A percentile compares a stretch with the other conserved stretches of the same genome.
Conservation (phyloP, 208 protist species). For the Vickermania ingenoplastis region DNA sequence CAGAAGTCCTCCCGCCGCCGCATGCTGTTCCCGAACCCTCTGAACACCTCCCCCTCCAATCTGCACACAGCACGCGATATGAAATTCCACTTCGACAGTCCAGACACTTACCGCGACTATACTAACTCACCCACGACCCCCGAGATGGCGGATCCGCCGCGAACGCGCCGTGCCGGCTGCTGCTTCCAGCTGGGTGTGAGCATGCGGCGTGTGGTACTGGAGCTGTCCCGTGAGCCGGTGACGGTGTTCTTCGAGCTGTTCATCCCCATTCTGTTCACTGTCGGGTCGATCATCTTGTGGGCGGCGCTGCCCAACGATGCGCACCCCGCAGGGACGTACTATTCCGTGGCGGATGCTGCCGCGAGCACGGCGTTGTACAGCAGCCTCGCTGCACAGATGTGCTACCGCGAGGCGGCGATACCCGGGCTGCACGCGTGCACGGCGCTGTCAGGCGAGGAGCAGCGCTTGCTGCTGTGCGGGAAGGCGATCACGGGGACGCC, state of each 20-base stretch:
- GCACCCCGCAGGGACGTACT: slow-evolving; percentile 7
- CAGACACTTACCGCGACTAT: no score
- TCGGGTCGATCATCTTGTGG: slow-evolving; percentile 35
- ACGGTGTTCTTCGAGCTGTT: slow-evolving; percentile 36
- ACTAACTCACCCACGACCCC: no score
- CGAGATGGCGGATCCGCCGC: no score
- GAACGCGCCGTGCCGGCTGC: slow-evolving; percentile 9
- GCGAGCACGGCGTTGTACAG: background rate
- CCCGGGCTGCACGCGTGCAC: slow-evolving; percentile 9
- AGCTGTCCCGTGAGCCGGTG: slow-evolving; percentile 32
- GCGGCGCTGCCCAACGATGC: slow-evolving; percentile 12
- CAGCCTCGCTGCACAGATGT: slow-evolving; percentile 4
- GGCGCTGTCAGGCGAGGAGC: background rate
- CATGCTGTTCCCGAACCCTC: no score
- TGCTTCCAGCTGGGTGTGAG: slow-evolving; percentile 37
- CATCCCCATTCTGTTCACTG: slow-evolving; percentile 54
- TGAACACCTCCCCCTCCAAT: no score
- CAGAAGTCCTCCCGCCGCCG: no score
- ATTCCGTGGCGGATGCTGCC: background rate
- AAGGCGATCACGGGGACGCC: slow-evolving; percentile 25
- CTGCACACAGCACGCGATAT: no score
- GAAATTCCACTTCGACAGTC: no score
- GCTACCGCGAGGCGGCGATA: background rate
- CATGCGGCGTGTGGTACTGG: slow-evolving; percentile 29
- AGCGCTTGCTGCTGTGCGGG: slow-evolving; percentile 13